A percentile compares a stretch with the other conserved stretches of the same genome.
Conservation (phyloP, 2,329 filamentous ascomycete genomes). For the Aspergillus melleus region DNA sequence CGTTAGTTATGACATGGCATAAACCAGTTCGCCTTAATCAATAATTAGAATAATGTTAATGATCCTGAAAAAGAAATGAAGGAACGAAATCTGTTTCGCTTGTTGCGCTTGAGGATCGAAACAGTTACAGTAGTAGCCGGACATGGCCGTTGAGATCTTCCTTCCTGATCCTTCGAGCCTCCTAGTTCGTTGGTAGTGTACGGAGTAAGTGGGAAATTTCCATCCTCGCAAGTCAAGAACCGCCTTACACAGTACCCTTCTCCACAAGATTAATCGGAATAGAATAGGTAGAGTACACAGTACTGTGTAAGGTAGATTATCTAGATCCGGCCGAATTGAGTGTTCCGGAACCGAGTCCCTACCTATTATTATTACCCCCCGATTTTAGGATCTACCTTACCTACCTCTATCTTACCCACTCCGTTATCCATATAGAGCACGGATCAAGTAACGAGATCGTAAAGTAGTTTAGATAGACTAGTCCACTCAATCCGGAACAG, state of each 20-base stretch:
- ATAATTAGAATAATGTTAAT: slow-evolving; percentile 2
- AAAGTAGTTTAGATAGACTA: too few species aligned
- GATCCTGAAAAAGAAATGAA: background rate
- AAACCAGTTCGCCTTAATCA: background rate
- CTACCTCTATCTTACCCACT: background rate
- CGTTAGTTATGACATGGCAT: background rate
- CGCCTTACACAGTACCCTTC: too few species aligned
- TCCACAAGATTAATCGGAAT: too few species aligned
- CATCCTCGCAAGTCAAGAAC: background rate
- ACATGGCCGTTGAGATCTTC: background rate
- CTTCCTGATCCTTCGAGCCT: background rate
- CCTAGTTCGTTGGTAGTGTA: background rate
- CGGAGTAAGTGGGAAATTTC: background rate
- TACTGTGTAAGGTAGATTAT: too few species aligned
- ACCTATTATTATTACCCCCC: too few species aligned
- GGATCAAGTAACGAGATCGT: too few species aligned
- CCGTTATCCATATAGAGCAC: too few species aligned
- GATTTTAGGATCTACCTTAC: background rate
- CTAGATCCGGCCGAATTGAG: too few species aligned
- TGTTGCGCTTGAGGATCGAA: background rate
- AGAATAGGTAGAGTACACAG: too few species aligned
- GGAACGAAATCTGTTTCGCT: background rate
- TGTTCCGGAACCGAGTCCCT: background rate
- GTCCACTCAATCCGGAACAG: too few species aligned
- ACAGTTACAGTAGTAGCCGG: background rate